Evolutionary conservation across 495 filamentous ascomycete genomes (phyloP).

Genomic region (Aspergillus sclerotioniger): DNA sequence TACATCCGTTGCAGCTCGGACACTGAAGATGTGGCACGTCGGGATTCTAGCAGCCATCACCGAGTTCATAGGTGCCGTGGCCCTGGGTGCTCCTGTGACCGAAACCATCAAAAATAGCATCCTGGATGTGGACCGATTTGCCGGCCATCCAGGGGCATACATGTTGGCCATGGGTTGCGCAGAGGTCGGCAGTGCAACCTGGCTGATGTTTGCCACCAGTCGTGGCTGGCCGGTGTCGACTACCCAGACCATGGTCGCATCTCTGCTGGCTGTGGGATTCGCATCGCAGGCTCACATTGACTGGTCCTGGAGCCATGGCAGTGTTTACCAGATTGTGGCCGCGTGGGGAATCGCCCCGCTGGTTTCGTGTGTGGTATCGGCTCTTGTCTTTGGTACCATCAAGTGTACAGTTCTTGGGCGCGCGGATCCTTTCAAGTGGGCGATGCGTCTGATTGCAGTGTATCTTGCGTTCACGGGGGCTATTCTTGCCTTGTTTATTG

Average conservation of each 20-base stretch:
- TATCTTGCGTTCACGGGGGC: constrained; percentile 61
- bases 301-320: constrained; percentile 54
- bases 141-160: constrained; percentile 31
- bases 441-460: constrained; percentile 56
- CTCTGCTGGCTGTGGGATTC: constrained; percentile 62
- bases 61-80: constrained; percentile 59
- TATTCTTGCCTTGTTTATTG: constrained; percentile 63
- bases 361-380: constrained; percentile 56
- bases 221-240: constrained; percentile 34
- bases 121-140: constrained; percentile 52
- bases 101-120: constrained; percentile 68
- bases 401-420: constrained; percentile 64
- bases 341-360: constrained; percentile 62
- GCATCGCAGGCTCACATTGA: constrained; percentile 53
- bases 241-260: constrained; percentile 63
- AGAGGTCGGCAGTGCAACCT: constrained; percentile 19
- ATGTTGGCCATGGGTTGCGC: constrained; percentile 28
- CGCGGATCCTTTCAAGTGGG: constrained; percentile 54
- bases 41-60: constrained; percentile 36
- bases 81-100: constrained; percentile 62
- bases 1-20: constrained; percentile 37
- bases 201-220: constrained; percentile 19
- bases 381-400: constrained; percentile 61
- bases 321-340: constrained; percentile 59
- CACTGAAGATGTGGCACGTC: constrained; percentile 38